phyloP scores from a whole-genome alignment of 169 alveolate species.

The Cryptosporidium viatorum region DNA sequence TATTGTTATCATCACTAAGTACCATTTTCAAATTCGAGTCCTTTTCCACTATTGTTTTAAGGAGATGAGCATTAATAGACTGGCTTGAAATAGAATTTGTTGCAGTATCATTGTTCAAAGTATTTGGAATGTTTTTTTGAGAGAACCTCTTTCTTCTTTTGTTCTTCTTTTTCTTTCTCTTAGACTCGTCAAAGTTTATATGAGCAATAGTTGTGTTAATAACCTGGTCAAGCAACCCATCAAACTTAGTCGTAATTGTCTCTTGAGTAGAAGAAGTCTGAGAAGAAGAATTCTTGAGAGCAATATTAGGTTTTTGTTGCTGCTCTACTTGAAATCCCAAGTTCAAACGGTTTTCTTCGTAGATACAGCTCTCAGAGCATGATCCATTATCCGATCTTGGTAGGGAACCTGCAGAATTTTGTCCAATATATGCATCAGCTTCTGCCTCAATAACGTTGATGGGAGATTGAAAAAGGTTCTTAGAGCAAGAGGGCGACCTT shows the following conservation, averaged over 20 bases:
- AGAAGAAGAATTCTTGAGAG: not conserved
- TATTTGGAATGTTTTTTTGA: not conserved
- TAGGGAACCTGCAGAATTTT: not conserved
- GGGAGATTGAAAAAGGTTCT: not conserved
- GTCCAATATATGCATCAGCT: not conserved
- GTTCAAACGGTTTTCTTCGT: not conserved
- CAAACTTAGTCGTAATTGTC: constrained; percentile 4
- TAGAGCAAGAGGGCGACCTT: not conserved
- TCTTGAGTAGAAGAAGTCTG: constrained; percentile 25
- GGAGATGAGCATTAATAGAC: not conserved
- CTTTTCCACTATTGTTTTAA: constrained; percentile 18
- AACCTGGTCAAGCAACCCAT: constrained; percentile 25
- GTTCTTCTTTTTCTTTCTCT: constrained; percentile 4
- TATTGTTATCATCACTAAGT: constrained; percentile 51
- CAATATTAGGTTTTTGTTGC: not conserved
- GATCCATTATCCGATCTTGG: not conserved
- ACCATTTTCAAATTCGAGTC: constrained; percentile 13
- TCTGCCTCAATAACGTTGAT: not conserved
- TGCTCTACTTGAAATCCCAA: not conserved
- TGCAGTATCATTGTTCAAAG: not conserved
- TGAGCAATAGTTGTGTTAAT: constrained; percentile 14
- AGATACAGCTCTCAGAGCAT: not conserved
- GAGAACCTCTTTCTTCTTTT: not conserved
- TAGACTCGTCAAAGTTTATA: constrained; percentile 4
- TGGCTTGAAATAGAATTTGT: not conserved